Base-by-base conservation (phyloP, 495 filamentous ascomycete genomes). In the Lophium mytilinum region DNA sequence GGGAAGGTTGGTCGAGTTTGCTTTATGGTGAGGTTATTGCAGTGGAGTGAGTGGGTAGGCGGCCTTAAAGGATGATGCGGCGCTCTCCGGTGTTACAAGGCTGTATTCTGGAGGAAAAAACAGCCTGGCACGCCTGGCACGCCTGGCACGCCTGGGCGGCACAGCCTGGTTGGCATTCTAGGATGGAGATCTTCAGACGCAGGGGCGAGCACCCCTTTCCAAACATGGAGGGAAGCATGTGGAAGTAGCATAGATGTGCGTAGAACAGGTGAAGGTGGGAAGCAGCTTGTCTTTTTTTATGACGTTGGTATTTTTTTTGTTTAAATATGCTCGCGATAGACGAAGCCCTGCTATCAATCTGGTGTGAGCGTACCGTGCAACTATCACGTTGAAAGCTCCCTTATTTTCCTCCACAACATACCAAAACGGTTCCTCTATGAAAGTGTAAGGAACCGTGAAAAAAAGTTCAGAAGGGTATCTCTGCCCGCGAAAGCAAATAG, bases 251-350 rank as follows among this genome's bases (percentile, higher is more conserved):
- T 30, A 30, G 6, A 30, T 30, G 24, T 30, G 24, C n/a, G n/a
- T n/a, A n/a, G n/a, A n/a, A n/a, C n/a, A n/a, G n/a, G n/a, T n/a
- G n/a, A n/a, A n/a, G n/a, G n/a, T n/a, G n/a, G 24, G 24, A 30
- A 6, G 24, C 24, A 2, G 24, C 6, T 30, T 30, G 2, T 30
- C 24, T 64, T 64, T 58, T 60, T 42, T 46, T 47, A 24, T 12
- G 30, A 48, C 11, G 17, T 14, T 41, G 39, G 4, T 35, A 41
- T 42, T 21, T 57, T 40, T 50, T 60, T 56, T 64, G 5, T 40
- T 54, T 60, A 60, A 57, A 53, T 64, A 64, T 64, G 53, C 57
- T 60, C 57, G 49, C 56, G 53, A 60, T 60, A 60, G 50, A 50
- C 57, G 50, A 48, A 48, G 57, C 55, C 46, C 58, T 36, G 58